Evolutionary conservation across 768 basidiomycete species (phyloP).

Genomic region (Russula sp.): DNA sequence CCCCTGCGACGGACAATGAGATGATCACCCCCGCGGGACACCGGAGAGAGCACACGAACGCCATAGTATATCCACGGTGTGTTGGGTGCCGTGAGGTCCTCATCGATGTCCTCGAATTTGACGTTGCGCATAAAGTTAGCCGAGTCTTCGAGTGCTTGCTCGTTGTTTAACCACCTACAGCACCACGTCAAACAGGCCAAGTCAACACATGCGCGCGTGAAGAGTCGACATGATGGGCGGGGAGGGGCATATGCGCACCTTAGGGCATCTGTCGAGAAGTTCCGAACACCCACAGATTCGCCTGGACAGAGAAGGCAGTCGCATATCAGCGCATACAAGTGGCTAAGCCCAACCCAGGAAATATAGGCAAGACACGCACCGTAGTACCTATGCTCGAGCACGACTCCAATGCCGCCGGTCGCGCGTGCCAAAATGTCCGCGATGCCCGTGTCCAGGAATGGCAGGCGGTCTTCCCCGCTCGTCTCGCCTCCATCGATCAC

Average conservation of each 20-base stretch:
- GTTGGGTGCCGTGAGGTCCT: conserved; percentile 62
- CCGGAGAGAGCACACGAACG: conserved; percentile 37
- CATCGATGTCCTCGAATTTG: conserved; percentile 62
- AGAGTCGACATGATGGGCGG: background rate
- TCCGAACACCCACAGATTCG: conserved; percentile 63
- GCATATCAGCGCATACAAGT: conserved; percentile 21
- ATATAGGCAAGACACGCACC: conserved; percentile 36
- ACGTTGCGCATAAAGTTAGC: conserved; percentile 86
- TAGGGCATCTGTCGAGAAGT: conserved; percentile 78
- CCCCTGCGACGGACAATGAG: conserved; percentile 40
- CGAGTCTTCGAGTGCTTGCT: conserved; percentile 84
- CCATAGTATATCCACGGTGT: conserved; percentile 95
- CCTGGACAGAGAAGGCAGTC: conserved; percentile 38
- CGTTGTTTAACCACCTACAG: conserved; percentile 79
- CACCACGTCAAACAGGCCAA: background rate
- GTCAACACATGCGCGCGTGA: background rate
- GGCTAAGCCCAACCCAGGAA: too few species aligned
- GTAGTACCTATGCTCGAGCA: conserved; percentile 93
- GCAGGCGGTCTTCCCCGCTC: conserved; percentile 59
- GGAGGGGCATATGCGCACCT: conserved; percentile 38
- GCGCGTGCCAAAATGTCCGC: conserved; percentile 78
- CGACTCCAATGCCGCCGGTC: conserved; percentile 82
- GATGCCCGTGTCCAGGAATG: conserved; percentile 52
- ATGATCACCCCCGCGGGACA: background rate
- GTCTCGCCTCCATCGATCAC: conserved; percentile 94